Conservation (phyloP, 371 early-diverging fungal genomes). For the Lichtheimia ornata region DNA sequence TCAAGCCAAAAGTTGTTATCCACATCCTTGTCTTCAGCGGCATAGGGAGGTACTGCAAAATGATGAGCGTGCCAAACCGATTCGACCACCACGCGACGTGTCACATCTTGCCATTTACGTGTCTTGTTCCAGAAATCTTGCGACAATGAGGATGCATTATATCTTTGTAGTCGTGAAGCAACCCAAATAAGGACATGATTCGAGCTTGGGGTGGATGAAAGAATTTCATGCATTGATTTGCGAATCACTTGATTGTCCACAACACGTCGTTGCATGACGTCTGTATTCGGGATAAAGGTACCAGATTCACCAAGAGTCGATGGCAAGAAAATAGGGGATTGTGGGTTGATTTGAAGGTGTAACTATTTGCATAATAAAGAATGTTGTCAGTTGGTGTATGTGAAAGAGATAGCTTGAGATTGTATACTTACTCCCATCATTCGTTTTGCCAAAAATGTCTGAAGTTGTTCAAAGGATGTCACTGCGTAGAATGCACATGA, state of each 20-base stretch:
- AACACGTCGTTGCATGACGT: not conserved
- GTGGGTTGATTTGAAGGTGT: too few species aligned
- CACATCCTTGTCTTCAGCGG: not conserved
- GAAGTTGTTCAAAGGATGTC: too few species aligned
- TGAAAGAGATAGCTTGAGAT: too few species aligned
- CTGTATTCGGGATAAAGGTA: not conserved
- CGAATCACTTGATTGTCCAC: not conserved
- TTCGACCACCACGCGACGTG: slow-evolving; percentile 9
- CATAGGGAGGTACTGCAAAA: not conserved
- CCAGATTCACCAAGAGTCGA: not conserved
- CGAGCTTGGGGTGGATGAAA: not conserved
- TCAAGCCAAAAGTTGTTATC: slow-evolving; percentile 6
- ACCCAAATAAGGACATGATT: slow-evolving; percentile 4
- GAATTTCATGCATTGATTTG: slow-evolving; percentile 2
- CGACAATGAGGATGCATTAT: not conserved
- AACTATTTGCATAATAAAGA: too few species aligned
- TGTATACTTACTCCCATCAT: too few species aligned
- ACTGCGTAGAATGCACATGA: too few species aligned
- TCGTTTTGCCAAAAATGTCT: too few species aligned
- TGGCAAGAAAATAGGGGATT: not conserved
- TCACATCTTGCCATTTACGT: not conserved
- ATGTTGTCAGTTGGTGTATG: too few species aligned
- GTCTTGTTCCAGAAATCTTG: slow-evolving; percentile 6
- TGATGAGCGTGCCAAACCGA: slow-evolving; percentile 8
- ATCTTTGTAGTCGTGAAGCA: not conserved